Conservation (phyloP, 345 rosid species). For the Lumnitzera racemosa region DNA sequence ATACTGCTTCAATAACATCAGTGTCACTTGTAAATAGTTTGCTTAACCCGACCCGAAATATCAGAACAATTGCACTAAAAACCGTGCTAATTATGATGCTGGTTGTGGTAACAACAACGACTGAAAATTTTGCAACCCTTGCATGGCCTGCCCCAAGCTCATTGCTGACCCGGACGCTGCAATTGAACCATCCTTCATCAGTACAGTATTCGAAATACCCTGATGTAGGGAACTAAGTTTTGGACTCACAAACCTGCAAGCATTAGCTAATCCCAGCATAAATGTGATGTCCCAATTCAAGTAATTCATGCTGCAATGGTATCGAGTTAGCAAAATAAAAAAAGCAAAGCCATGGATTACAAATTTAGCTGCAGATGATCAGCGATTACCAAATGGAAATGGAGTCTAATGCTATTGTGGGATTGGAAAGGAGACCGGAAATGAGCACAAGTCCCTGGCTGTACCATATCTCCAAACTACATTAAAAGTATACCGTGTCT, state of each 20-base stretch:
- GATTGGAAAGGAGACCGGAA: constrained; percentile 64
- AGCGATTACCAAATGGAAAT: constrained; percentile 62
- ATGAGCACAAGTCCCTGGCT: constrained; percentile 79
- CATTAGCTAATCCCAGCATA: constrained; percentile 75
- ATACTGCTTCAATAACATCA: constrained; percentile 57
- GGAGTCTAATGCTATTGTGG: constrained; percentile 68
- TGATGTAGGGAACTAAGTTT: not conserved
- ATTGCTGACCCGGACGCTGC: constrained; percentile 72
- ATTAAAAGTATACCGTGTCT: not conserved
- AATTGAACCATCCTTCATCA: not conserved
- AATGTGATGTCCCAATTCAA: constrained; percentile 73
- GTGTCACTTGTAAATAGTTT: constrained; percentile 59
- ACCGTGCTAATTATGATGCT: constrained; percentile 47
- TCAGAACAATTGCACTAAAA: constrained; percentile 38
- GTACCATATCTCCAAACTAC: constrained; percentile 92
- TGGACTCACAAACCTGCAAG: constrained; percentile 42
- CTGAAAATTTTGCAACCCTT: constrained; percentile 60
- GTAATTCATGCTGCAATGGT: constrained; percentile 60
- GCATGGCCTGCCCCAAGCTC: constrained; percentile 87
- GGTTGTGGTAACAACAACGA: constrained; percentile 52
- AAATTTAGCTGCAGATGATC: not conserved
- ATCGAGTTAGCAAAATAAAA: not conserved
- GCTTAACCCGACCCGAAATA: constrained; percentile 47
- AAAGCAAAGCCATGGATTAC: not conserved
- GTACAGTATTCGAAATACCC: not conserved